Percentiles rank a stretch among this genome's conserved stretches.
phyloP scores from a whole-genome alignment of 1,284 basidiomycete genomes.

The Amylostereum areolatum region DNA sequence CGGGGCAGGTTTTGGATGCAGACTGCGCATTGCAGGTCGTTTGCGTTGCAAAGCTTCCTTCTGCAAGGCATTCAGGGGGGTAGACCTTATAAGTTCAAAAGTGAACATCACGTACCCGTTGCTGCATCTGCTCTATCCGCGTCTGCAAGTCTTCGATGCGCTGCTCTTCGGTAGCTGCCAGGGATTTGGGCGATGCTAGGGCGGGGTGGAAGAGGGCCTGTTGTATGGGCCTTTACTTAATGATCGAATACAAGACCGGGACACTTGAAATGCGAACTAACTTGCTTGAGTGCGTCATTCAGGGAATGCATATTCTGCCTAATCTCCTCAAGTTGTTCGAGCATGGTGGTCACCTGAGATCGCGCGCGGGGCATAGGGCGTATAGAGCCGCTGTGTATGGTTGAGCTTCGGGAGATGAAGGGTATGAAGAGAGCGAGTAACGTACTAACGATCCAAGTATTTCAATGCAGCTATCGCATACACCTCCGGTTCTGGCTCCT shows the following conservation, averaged over 20 bases:
- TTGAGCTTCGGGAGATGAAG: slow-evolving; percentile 3
- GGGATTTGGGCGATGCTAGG: slow-evolving; percentile 32
- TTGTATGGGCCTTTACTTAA: slow-evolving; percentile 23
- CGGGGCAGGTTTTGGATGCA: slow-evolving; percentile 13
- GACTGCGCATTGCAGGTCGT: slow-evolving; percentile 8
- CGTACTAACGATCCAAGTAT: slow-evolving; percentile 70
- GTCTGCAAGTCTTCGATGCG: slow-evolving; percentile 48
- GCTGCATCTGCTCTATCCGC: slow-evolving; percentile 46
- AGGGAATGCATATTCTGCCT: slow-evolving; percentile 48
- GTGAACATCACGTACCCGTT: slow-evolving; percentile 29
- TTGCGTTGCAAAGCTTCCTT: slow-evolving; percentile 35
- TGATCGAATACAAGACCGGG: slow-evolving; percentile 11
- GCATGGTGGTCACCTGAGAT: slow-evolving; percentile 46
- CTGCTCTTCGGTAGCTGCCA: slow-evolving; percentile 50
- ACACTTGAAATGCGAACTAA: slow-evolving; percentile 24
- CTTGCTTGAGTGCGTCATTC: slow-evolving; percentile 46
- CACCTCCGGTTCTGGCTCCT: slow-evolving; percentile 61
- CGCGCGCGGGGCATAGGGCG: slow-evolving; percentile 67
- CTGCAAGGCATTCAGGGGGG: slow-evolving; percentile 21
- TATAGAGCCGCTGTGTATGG: slow-evolving; percentile 44
- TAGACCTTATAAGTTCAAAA: neutral
- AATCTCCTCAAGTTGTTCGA: slow-evolving; percentile 46
- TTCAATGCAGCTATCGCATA: slow-evolving; percentile 69
- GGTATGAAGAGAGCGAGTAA: slow-evolving; percentile 6
- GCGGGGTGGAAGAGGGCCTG: slow-evolving; percentile 21